Evolutionary conservation across 2,329 filamentous ascomycete genomes (phyloP).

Genomic region (Fusarium decemcellulare): DNA sequence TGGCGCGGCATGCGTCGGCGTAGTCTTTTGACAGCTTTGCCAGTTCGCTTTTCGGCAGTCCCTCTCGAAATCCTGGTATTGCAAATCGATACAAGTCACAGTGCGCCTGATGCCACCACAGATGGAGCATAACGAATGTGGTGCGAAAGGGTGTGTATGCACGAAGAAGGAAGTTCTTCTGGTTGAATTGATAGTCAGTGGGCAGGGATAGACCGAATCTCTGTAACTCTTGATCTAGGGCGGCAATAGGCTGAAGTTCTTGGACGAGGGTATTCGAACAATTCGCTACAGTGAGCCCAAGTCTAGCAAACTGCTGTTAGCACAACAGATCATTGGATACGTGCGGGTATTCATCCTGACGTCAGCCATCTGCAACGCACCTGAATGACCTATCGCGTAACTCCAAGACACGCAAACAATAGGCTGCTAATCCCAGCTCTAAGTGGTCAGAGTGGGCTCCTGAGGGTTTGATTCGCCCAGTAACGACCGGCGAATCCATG

Average conservation of each 20-base stretch:
- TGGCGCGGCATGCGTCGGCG: conserved; percentile 5
- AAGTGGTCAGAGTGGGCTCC: no score
- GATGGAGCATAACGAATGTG: conserved; percentile 42
- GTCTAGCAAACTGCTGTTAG: no score
- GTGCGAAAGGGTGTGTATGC: conserved; percentile 40
- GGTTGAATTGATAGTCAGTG: conserved; percentile 26
- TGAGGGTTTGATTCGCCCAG: neutral
- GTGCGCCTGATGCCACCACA: conserved; percentile 47
- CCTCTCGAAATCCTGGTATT: conserved; percentile 33
- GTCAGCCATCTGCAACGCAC: no score
- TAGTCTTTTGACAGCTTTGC: conserved; percentile 11
- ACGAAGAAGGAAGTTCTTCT: conserved; percentile 35
- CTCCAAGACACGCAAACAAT: conserved; percentile 18
- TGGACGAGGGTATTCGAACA: no score
- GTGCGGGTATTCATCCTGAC: no score
- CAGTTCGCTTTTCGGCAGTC: conserved; percentile 10
- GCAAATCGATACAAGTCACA: conserved; percentile 45
- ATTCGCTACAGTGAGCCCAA: no score
- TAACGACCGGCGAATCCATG: conserved; percentile 11
- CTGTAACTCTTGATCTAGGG: no score
- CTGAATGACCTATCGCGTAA: conserved; percentile 22
- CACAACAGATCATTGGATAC: no score
- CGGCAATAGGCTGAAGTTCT: no score
- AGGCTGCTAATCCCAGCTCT: neutral
- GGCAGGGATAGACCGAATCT: conserved; percentile 16